These are phyloP conservation scores for Exophiala sideris DNA, from an alignment of 2,329 filamentous ascomycete genomes.

Conservation along the genomic window DNA sequence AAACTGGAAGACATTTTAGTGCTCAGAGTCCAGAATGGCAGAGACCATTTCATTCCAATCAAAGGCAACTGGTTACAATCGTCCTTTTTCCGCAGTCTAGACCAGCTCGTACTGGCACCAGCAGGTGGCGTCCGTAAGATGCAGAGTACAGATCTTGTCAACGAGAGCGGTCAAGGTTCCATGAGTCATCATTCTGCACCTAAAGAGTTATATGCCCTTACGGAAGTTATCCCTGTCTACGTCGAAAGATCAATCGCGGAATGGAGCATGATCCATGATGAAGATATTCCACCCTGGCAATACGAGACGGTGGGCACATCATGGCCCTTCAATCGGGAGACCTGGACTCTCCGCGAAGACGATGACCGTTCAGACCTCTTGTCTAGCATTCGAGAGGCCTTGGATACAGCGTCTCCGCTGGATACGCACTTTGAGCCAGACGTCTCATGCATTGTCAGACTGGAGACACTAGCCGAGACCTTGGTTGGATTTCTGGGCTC, in stretches of 20 bases:
- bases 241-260: slow-evolving; percentile 58
- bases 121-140: slow-evolving; percentile 69
- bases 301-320: slow-evolving; percentile 42
- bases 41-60: slow-evolving; percentile 87
- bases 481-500: slow-evolving; percentile 71
- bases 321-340: slow-evolving; percentile 59
- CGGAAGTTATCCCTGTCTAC: slow-evolving; percentile 68
- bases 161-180: slow-evolving; percentile 15
- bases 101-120: slow-evolving; percentile 81
- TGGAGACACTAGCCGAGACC: slow-evolving; percentile 71
- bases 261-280: slow-evolving; percentile 56
- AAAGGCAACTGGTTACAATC: slow-evolving; percentile 75
- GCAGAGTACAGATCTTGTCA: slow-evolving; percentile 32
- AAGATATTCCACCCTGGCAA: slow-evolving; percentile 52
- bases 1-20: slow-evolving; percentile 83
- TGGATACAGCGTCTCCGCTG: slow-evolving; percentile 68
- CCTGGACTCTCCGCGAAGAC: slow-evolving; percentile 44
- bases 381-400: slow-evolving; percentile 55
- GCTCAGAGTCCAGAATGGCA: slow-evolving; percentile 74
- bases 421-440: slow-evolving; percentile 61
- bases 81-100: slow-evolving; percentile 79
- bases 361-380: slow-evolving; percentile 44
- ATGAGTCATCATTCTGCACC: slow-evolving; percentile 68
- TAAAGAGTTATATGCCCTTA: slow-evolving; percentile 83
- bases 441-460: slow-evolving; percentile 60